A percentile compares a stretch with the other conserved stretches of the same genome.
phyloP scores from a whole-genome alignment of 1,139 yeast species.

The Citeromyces hawaiiensis region DNA sequence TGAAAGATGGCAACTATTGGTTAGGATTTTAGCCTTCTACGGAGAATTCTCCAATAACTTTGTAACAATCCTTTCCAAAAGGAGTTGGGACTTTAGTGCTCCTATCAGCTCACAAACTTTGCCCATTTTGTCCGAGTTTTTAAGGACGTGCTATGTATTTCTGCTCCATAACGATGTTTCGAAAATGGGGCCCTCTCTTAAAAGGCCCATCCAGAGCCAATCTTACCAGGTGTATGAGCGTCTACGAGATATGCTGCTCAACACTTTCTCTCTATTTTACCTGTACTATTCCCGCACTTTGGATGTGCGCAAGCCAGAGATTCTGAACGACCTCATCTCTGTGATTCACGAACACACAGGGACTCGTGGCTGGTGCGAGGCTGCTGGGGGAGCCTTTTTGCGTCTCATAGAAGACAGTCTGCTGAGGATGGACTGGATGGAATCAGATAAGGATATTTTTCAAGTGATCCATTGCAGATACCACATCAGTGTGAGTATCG shows the following conservation, averaged over 20 bases:
- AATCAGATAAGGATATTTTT: constrained; percentile 45
- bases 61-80: constrained; percentile 14
- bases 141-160: constrained; percentile 28
- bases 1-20: constrained; percentile 12
- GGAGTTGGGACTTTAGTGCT: constrained; percentile 15
- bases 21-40: constrained; percentile 27
- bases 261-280: constrained; percentile 25
- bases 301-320: constrained; percentile 9
- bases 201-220: constrained; percentile 9
- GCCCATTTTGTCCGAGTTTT: constrained; percentile 20
- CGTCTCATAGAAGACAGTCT: constrained; percentile 44
- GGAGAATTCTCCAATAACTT: constrained; percentile 24
- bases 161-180: constrained; percentile 35
- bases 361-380: constrained; percentile 50
- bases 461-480: constrained; percentile 74
- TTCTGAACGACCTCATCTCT: constrained; percentile 32
- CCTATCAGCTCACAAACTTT: constrained; percentile 11
- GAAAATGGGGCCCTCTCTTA: constrained; percentile 15
- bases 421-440: constrained; percentile 26
- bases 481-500: constrained; percentile 50
- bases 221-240: constrained; percentile 23
- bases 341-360: constrained; percentile 69
- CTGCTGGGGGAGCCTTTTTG: constrained; percentile 49
- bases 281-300: constrained; percentile 18
- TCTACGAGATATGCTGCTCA: constrained; percentile 38